Evolutionary conservation across 2,329 filamentous ascomycete genomes (phyloP), one percentile per base, ranked within the genome.

Genomic region (Arthrinium phaeospermum): DNA sequence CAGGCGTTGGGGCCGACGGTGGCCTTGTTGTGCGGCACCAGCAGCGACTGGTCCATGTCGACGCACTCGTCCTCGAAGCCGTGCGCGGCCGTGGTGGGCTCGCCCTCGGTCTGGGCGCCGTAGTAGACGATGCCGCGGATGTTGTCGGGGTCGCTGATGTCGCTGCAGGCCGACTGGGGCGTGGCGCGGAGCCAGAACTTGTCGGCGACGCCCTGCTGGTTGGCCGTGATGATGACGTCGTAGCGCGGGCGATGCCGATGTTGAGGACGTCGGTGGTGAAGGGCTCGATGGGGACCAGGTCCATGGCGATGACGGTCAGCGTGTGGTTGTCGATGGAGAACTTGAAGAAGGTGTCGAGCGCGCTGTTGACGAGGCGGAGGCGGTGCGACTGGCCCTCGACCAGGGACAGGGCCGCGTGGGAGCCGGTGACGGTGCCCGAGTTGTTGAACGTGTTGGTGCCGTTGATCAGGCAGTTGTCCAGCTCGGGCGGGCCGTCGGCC

Each of bases 231-330:
- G 45, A 74, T 64, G 19, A 74, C 72, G 45, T 74, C 72, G 69
- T 74, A 76, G 24, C 46, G 79, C 75, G 82, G 79, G n/a, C 85
- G 74, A 87, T 85, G 8, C 80, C 82, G 67, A 88, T 76, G n/a
- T 80, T 81, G 10, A 89, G 72, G 46, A 79, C 81, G 0, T 83
- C 82, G 0, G 88, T 85, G 0, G 79, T 79, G 72, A 87, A 91
- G 0, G 89, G 89, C 41, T 82, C 75, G 22, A 91, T 83, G 1
- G 88, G 87, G 0, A 91, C 87, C 4, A 90, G 80, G 72, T 90
- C 90, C 19, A 80, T 82, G 0, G 84, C 83, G 67, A 91, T 88
- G 61, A 91, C 87, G 0, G 82, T 86, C 74, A 91, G 78, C 1
- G 75, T 83, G 77, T 91, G 89, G 53, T 85, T 83, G 76, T 88